phyloP scores from a whole-genome alignment of 2,329 filamentous ascomycete genomes.

The Fusarium staphyleae region DNA sequence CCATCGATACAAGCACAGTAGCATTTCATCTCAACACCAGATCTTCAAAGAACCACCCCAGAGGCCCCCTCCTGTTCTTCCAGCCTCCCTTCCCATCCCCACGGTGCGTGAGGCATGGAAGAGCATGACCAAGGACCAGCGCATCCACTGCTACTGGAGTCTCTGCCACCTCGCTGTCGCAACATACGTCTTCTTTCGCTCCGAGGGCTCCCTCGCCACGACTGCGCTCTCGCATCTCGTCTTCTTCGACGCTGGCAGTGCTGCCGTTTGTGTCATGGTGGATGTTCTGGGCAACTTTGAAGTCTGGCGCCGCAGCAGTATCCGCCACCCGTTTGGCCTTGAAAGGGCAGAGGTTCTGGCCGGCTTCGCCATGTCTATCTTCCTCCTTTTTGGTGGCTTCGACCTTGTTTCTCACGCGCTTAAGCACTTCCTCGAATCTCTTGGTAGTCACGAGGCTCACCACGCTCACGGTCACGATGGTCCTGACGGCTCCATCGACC shows the following conservation, averaged over 20 bases:
- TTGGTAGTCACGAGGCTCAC: constrained; percentile 71
- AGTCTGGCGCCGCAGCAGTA: constrained; percentile 91
- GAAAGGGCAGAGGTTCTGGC: constrained; percentile 93
- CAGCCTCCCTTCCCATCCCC: constrained; percentile 89
- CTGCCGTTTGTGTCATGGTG: constrained; percentile 87
- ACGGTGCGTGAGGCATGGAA: constrained; percentile 86
- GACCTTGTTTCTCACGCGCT: constrained; percentile 93
- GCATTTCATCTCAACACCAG: constrained; percentile 85
- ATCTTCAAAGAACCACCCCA: constrained; percentile 93
- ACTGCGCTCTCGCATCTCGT: constrained; percentile 92
- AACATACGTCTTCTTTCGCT: constrained; percentile 83
- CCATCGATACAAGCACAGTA: constrained; percentile 98
- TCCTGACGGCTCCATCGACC: constrained; percentile 78
- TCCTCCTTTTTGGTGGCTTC: constrained; percentile 96
- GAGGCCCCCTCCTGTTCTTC: constrained; percentile 84
- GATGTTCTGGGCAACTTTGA: constrained; percentile 97
- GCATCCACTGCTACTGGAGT: constrained; percentile 84
- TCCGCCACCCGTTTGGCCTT: constrained; percentile 92
- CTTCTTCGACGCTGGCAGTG: constrained; percentile 93
- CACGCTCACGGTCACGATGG: constrained; percentile 71
- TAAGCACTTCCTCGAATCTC: constrained; percentile 83
- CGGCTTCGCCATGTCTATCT: constrained; percentile 94
- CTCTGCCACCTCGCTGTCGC: constrained; percentile 86
- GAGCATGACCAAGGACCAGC: constrained; percentile 90
- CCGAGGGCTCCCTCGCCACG: constrained; percentile 85